Evolutionary conservation across 352 stramenopile species (phyloP), one percentile per base, ranked within the genome.

Genomic region (Halophytophthora batemanensis): DNA sequence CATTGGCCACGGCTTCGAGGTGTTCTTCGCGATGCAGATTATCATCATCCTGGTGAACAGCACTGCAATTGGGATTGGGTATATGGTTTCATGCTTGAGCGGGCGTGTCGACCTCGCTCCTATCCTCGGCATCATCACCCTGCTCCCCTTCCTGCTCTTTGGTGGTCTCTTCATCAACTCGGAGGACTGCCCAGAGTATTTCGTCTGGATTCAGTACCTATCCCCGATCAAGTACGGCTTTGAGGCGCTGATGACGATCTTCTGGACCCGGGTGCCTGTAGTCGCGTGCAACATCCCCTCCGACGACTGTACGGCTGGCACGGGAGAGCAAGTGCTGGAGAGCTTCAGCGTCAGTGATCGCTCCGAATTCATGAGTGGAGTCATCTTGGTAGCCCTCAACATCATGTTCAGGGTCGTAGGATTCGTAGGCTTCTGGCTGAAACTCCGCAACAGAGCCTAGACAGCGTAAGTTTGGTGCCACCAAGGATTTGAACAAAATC

Each of bases 171-270:
- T 76, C 34, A 52, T 76, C 45, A 76, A 76, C 52, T 52, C 54
- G 29, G 47, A 73, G 53, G 54, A 61, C 49, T 55, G 50, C 8
- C 66, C 66, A 0, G 48, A 59, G 12, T 76, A 69, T 47, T 73
- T 76, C 23, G 25, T 61, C 12, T 73, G 66, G 66, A 38, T 76
- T 12, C 55, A 72, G 31, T 70, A 71, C 56, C 29, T 76, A 6
- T 76, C 66, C n/a, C 60, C 60, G 1, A 59, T 76, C 51, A 69
- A 66, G 36, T 76, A 76, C 45, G 66, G 51, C 17, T 76, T 65
- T 44, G 49, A 64, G 28, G 66, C 44, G 1, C 1, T 66, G 4
- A 73, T 68, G 55, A 64, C 61, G 22, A 64, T 61, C 15, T 73
- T 64, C 53, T 76, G 66, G 66, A 42, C 52, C 14, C 34, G 46